A percentile compares a stretch with the other conserved stretches of the same genome.
phyloP scores from a whole-genome alignment of 73 alveolate species.

The Paramecium tetraurelia region DNA sequence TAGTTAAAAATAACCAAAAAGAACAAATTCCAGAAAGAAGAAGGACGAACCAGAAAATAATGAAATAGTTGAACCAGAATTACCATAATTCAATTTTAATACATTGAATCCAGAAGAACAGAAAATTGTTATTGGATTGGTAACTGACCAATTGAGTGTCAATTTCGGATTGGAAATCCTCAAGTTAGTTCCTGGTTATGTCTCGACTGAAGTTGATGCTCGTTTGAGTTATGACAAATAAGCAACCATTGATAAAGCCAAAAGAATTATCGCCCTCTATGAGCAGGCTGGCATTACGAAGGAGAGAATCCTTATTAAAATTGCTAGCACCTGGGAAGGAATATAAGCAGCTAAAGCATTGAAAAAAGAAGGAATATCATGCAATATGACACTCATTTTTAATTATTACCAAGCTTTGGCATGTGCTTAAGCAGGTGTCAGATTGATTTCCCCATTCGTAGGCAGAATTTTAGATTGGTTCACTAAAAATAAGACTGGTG shows the following conservation, averaged over 20 bases:
- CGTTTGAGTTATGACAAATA: slow-evolving; percentile 74
- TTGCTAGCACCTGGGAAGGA: slow-evolving; percentile 89
- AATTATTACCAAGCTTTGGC: slow-evolving; percentile 73
- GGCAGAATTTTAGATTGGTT: slow-evolving; percentile 82
- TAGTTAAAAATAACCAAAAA: slow-evolving; percentile 21
- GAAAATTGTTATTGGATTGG: slow-evolving; percentile 25
- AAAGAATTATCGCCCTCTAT: slow-evolving; percentile 59
- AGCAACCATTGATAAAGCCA: slow-evolving; percentile 61
- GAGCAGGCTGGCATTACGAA: slow-evolving; percentile 67
- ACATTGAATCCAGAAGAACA: slow-evolving; percentile 38
- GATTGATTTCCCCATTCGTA: slow-evolving; percentile 80
- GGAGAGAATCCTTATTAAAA: slow-evolving; percentile 74
- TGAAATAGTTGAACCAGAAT: slow-evolving; percentile 32
- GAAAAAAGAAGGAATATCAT: slow-evolving; percentile 69
- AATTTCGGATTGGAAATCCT: slow-evolving; percentile 71
- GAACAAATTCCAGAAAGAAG: slow-evolving; percentile 48
- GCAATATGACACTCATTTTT: slow-evolving; percentile 79
- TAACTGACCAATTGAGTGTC: slow-evolving; percentile 70
- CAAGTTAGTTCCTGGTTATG: slow-evolving; percentile 75
- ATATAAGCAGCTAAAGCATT: slow-evolving; percentile 74
- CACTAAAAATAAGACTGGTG: slow-evolving; percentile 59
- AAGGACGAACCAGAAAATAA: slow-evolving; percentile 39
- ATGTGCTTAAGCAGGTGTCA: slow-evolving; percentile 83
- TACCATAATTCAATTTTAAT: slow-evolving; percentile 37
- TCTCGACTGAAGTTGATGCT: slow-evolving; percentile 84